Base-by-base conservation (phyloP, 306 rosid species). In the Elaeagnus macrophylla region DNA sequence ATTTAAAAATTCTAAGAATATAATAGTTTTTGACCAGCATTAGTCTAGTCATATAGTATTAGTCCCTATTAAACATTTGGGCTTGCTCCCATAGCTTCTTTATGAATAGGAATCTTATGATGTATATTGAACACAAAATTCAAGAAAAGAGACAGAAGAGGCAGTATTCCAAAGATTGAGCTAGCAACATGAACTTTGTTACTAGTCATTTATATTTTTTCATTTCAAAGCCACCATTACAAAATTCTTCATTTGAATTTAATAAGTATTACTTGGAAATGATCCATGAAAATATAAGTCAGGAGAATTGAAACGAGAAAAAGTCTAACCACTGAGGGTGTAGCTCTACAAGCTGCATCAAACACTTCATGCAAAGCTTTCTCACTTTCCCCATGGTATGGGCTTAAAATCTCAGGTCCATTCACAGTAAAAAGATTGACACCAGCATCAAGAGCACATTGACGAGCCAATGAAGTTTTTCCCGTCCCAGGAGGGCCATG, bases 401-500 rank as follows among this genome's bases (percentile, higher is more conserved):
- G 84, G 52, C 80, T 75, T 13, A 86, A 69, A 70, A 86, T 75
- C 80, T 86, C 94, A 68, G 95, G 86, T 62, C 94, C 97, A 68
- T 81, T 79, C 64, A 90, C 74, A 39, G 73, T 65, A 75, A 81
- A 90, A 59, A 86, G 49, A 7, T 71, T 83, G 71, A 90, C 72
- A 61, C 91, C 95, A 51, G 71, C 84, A 65, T 90, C 88, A 70
- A 13, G 79, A 57, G 79, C 83, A 73, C 94, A 90, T 57, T 81
- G 48, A 36, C 37, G 79, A 72, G 84, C 97, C 73, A 90, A 63
- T 32, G 88, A 77, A 72, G 97, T 81, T 75, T 90, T 90, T 71
- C 97, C 97, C 10, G 94, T 90, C 68, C 97, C 97, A 64, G 97
- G 83, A 36, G 97, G 91, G 36, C 97, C 95, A 62, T 81, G 95